Percentiles rank a stretch among this genome's conserved stretches.
These are phyloP conservation scores for Candida silvicultrix DNA, from an alignment of 805 yeast genomes.

Conservation along the genomic window DNA sequence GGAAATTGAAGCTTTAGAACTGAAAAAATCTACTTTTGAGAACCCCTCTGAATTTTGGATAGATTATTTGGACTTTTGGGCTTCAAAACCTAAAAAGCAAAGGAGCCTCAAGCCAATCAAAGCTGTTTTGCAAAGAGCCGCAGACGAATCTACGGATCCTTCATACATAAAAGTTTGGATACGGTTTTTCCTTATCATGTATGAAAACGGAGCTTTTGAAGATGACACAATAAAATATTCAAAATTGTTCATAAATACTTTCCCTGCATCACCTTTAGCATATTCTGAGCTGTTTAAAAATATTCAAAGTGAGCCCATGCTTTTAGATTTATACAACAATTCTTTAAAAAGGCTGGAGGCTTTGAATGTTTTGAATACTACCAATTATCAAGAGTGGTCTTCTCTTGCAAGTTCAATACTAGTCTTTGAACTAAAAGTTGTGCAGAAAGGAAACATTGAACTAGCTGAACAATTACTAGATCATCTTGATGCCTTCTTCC, in stretches of 20 bases:
- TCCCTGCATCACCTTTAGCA: background rate
- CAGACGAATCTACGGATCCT: conserved; percentile 5
- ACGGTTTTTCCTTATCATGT: conserved; percentile 23
- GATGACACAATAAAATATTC: background rate
- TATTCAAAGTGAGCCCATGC: background rate
- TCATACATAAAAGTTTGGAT: conserved; percentile 26
- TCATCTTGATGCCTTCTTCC: conserved; percentile 12
- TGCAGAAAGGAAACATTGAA: background rate
- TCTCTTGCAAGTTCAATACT: background rate
- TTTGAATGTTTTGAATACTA: background rate
- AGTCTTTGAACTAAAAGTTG: background rate
- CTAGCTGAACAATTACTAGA: background rate
- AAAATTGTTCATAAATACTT: background rate
- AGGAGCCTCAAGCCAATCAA: conserved; percentile 6
- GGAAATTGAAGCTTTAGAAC: conserved; percentile 31
- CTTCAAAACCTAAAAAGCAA: conserved; percentile 14
- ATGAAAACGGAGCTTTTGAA: conserved; percentile 12
- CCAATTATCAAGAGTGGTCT: background rate
- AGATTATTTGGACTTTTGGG: conserved; percentile 26
- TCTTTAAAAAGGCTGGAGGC: background rate
- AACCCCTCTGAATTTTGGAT: conserved; percentile 21
- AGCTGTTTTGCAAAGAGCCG: conserved; percentile 28
- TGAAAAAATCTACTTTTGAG: conserved; percentile 1
- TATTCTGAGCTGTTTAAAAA: background rate
- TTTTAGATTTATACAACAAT: background rate